A percentile compares a stretch with the other conserved stretches of the same genome.
These are phyloP conservation scores for Alectoria sarmentosa DNA, from an alignment of 495 filamentous ascomycete genomes.

Conservation along the genomic window DNA sequence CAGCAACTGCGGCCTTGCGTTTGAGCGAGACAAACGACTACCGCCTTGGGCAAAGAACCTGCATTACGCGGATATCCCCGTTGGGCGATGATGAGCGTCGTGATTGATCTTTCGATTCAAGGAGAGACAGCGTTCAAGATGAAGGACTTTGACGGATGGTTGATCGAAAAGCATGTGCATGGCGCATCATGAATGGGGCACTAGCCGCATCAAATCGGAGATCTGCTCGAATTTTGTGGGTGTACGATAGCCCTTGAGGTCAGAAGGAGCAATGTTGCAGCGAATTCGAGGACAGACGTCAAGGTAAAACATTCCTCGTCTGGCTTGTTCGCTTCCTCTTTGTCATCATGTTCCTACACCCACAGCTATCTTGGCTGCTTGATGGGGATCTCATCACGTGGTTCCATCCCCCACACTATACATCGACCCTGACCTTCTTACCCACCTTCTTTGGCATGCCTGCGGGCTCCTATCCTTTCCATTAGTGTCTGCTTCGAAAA, in stretches of 20 bases:
- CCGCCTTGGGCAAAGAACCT: slow-evolving; percentile 80
- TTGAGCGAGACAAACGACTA: slow-evolving; percentile 75
- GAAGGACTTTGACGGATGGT: background rate
- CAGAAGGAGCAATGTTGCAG: background rate
- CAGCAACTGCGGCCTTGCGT: slow-evolving; percentile 86
- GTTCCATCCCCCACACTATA: background rate
- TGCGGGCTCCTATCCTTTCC: slow-evolving; percentile 10
- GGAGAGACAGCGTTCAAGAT: background rate
- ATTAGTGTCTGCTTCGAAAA: background rate
- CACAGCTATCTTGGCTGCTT: background rate
- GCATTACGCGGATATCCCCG: slow-evolving; percentile 51
- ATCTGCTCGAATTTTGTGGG: background rate
- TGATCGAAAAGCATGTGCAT: background rate
- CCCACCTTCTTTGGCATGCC: background rate
- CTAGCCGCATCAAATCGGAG: background rate
- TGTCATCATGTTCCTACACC: background rate
- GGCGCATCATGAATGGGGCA: background rate
- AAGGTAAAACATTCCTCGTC: background rate
- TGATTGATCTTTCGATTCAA: background rate
- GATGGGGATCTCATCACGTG: background rate
- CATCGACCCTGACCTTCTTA: slow-evolving; percentile 13
- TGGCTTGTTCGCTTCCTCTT: background rate
- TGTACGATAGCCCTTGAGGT: slow-evolving; percentile 9
- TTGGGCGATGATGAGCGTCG: slow-evolving; percentile 27
- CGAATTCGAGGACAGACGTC: background rate